Conservation (phyloP, 2,329 filamentous ascomycete genomes). For the Knufia petricola region DNA sequence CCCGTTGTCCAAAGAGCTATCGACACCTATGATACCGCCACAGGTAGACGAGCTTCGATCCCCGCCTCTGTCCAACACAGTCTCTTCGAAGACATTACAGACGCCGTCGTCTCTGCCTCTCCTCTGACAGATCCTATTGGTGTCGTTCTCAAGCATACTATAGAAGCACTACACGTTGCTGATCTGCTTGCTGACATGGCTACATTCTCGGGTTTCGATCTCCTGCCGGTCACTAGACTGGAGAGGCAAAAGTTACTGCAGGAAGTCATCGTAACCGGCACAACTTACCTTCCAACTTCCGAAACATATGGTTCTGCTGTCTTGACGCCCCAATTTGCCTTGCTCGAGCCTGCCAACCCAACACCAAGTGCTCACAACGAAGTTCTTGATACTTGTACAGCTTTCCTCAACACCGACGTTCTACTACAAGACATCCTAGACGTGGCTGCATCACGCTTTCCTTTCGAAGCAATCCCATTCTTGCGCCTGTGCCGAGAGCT, state of each 20-base stretch:
- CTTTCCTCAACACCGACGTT: constrained; percentile 47
- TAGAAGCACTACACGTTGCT: background rate
- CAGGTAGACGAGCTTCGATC: constrained; percentile 23
- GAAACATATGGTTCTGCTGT: constrained; percentile 60
- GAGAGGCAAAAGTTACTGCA: constrained; percentile 39
- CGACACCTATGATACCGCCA: constrained; percentile 25
- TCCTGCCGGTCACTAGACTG: background rate
- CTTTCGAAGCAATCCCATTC: constrained; percentile 75
- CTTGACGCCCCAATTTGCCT: constrained; percentile 54
- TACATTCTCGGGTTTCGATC: background rate
- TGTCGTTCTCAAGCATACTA: constrained; percentile 32
- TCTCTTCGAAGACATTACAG: constrained; percentile 40
- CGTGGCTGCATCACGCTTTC: constrained; percentile 66
- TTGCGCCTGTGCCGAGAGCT: constrained; percentile 61
- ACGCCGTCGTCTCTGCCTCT: constrained; percentile 27
- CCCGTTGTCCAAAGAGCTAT: constrained; percentile 34
- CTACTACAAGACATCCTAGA: constrained; percentile 53
- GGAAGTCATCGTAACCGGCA: constrained; percentile 51
- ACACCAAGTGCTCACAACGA: background rate
- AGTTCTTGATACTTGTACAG: constrained; percentile 26
- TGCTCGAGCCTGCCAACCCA: constrained; percentile 43
- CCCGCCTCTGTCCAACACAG: constrained; percentile 29
- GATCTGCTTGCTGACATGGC: constrained; percentile 6
- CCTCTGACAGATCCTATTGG: constrained; percentile 33
- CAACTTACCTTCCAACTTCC: background rate